These are phyloP conservation scores for Afroboletus lepidellus DNA, from an alignment of 1,284 basidiomycete species.

Conservation along the genomic window DNA sequence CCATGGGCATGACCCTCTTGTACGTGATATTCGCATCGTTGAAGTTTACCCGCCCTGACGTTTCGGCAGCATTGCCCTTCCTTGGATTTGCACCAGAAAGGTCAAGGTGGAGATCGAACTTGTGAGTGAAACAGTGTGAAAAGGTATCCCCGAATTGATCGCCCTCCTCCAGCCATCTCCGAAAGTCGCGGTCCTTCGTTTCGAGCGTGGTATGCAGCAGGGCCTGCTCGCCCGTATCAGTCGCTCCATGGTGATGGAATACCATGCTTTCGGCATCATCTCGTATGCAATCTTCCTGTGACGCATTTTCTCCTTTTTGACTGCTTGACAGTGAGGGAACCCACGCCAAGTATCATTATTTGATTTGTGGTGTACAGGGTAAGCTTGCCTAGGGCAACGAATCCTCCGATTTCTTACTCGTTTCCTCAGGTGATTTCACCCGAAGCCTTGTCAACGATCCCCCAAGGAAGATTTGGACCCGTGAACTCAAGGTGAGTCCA, in stretches of 20 bases:
- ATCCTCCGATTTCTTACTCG: not conserved
- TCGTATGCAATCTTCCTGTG: conserved; percentile 38
- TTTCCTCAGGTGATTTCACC: conserved; percentile 62
- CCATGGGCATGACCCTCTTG: conserved; percentile 71
- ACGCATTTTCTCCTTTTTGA: conserved; percentile 11
- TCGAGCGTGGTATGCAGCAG: conserved; percentile 64
- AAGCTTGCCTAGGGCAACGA: conserved; percentile 2
- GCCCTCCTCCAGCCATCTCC: conserved; percentile 47
- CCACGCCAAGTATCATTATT: conserved; percentile 69
- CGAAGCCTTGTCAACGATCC: conserved; percentile 65
- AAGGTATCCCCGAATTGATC: conserved; percentile 6
- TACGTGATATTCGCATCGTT: conserved; percentile 35
- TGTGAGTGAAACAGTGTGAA: conserved; percentile 39
- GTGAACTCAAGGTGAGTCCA: conserved; percentile 60
- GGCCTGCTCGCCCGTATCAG: conserved; percentile 57
- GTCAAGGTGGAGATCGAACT: conserved; percentile 74
- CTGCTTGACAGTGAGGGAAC: conserved; percentile 53
- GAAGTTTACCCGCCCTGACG: conserved; percentile 9
- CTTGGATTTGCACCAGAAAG: conserved; percentile 73
- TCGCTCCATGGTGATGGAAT: conserved; percentile 56
- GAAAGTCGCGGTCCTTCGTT: conserved; percentile 58
- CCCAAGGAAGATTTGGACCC: conserved; percentile 67
- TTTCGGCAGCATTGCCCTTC: conserved; percentile 55
- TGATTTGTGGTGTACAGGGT: conserved; percentile 78
- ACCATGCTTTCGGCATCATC: conserved; percentile 61